A percentile compares a stretch with the other conserved stretches of the same genome.
These are phyloP conservation scores for Croton setiger DNA, from an alignment of 441 rosid genomes.

Conservation along the genomic window DNA sequence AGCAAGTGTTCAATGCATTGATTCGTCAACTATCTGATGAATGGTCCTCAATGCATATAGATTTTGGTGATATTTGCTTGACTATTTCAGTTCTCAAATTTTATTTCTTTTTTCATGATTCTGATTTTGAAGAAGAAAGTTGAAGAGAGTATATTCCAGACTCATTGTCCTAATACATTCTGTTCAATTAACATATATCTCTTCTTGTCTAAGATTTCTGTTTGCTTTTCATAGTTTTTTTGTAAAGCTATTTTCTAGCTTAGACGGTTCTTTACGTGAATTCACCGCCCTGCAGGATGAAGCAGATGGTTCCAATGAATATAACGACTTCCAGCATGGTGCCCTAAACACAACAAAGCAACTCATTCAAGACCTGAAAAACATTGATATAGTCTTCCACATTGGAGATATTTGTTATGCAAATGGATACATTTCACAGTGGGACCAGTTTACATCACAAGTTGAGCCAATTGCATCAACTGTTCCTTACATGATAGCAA, in stretches of 20 bases:
- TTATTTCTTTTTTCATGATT: not conserved
- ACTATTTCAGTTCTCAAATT: not conserved
- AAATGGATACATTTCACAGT: constrained; percentile 73
- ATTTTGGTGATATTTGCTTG: not conserved
- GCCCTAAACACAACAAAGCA: constrained; percentile 76
- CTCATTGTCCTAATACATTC: not conserved
- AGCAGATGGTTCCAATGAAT: constrained; percentile 75
- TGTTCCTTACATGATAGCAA: constrained; percentile 83
- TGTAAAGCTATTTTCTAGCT: constrained; percentile 1
- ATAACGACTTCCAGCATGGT: constrained; percentile 55
- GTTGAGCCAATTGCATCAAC: constrained; percentile 75
- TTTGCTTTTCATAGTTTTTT: not conserved
- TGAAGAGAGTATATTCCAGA: not conserved
- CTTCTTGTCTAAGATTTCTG: not conserved
- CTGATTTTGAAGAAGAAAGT: not conserved
- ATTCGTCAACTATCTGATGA: not conserved
- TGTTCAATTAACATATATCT: not conserved
- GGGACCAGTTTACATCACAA: constrained; percentile 87
- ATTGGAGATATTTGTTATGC: constrained; percentile 85
- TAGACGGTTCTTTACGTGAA: constrained; percentile 10
- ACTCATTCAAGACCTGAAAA: constrained; percentile 55
- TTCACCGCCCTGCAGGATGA: constrained; percentile 49
- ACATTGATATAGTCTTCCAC: constrained; percentile 71
- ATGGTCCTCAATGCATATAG: not conserved
- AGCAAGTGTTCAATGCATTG: not conserved